phyloP scores from a whole-genome alignment of 2,329 filamentous ascomycete species.

The Monosporascus sp. region DNA sequence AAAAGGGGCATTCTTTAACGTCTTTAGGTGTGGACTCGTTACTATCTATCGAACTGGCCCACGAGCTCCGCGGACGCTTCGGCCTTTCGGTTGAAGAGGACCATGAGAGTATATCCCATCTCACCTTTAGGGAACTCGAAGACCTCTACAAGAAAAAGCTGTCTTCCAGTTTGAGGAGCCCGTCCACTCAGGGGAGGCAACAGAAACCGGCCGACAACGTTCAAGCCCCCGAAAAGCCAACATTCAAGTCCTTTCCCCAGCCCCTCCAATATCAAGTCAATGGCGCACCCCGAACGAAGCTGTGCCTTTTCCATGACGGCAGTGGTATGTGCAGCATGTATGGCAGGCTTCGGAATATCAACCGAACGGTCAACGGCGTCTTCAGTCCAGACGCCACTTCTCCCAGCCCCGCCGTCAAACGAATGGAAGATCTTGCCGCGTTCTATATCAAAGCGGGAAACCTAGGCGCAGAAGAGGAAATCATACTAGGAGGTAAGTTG shows the following conservation, averaged over 20 bases:
- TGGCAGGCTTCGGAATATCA: constrained; percentile 1
- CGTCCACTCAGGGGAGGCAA: neutral
- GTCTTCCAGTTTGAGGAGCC: neutral
- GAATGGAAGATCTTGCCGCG: constrained; percentile 13
- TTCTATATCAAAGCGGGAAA: constrained; percentile 13
- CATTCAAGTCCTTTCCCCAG: neutral
- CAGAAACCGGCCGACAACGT: neutral
- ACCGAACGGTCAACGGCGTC: constrained; percentile 1
- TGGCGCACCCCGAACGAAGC: neutral
- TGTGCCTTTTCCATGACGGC: constrained; percentile 26
- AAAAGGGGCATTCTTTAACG: constrained; percentile 6
- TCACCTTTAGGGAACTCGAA: constrained; percentile 7
- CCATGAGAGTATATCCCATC: constrained; percentile 5
- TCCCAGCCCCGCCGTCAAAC: constrained; percentile 1
- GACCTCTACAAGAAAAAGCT: constrained; percentile 2
- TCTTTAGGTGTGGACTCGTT: constrained; percentile 22
- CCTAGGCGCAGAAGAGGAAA: constrained; percentile 3
- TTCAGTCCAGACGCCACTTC: constrained; percentile 4
- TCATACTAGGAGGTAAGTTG: constrained; percentile 35
- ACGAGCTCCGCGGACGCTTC: constrained; percentile 15
- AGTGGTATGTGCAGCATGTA: constrained; percentile 19
- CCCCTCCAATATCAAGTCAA: neutral
- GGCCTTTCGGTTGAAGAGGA: constrained; percentile 14
- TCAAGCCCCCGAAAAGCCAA: neutral
- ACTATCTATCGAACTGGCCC: constrained; percentile 18